A percentile compares a stretch with the other conserved stretches of the same genome.
These are phyloP conservation scores for Allium cepa DNA, from an alignment of 106 monocot species.

Conservation along the genomic window DNA sequence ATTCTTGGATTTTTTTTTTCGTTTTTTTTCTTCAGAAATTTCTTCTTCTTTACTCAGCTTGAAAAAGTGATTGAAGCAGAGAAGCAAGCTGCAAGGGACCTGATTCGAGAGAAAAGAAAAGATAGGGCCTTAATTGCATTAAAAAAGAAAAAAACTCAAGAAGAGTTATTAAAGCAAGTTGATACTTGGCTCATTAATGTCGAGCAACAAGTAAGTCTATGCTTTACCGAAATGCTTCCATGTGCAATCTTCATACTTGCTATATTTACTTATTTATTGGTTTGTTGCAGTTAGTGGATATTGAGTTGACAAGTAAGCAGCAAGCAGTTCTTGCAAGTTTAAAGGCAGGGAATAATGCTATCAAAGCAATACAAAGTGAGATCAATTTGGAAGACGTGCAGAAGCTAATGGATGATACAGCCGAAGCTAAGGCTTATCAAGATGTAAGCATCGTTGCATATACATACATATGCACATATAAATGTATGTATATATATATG, in stretches of 20 bases:
- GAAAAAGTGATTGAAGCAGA: slow-evolving; percentile 92
- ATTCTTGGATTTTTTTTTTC: too few relatives aligned
- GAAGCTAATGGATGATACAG: slow-evolving; percentile 94
- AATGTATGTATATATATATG: too few relatives aligned
- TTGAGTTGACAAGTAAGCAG: slow-evolving; percentile 82
- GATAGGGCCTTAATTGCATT: slow-evolving; percentile 88
- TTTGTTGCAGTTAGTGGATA: slow-evolving; percentile 72
- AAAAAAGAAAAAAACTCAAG: slow-evolving; percentile 92
- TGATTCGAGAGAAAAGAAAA: slow-evolving; percentile 80
- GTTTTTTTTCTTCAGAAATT: not conserved
- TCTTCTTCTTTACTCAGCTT: slow-evolving; percentile 30
- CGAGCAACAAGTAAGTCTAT: slow-evolving; percentile 73
- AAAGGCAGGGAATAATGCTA: slow-evolving; percentile 74
- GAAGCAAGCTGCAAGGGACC: slow-evolving; percentile 72
- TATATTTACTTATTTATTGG: not conserved
- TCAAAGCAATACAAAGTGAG: slow-evolving; percentile 88
- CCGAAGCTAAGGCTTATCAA: slow-evolving; percentile 94
- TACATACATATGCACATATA: not conserved
- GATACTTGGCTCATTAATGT: slow-evolving; percentile 89
- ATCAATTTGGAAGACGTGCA: slow-evolving; percentile 93
- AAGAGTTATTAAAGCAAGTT: slow-evolving; percentile 82
- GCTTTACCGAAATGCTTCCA: too few relatives aligned
- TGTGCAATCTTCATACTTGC: too few relatives aligned
- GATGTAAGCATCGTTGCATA: slow-evolving; percentile 47
- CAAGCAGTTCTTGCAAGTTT: slow-evolving; percentile 93